A percentile compares a stretch with the other conserved stretches of the same genome.
These are phyloP conservation scores for Chlamydomonas urium DNA, from an alignment of 139 green algal genomes.

Conservation along the genomic window DNA sequence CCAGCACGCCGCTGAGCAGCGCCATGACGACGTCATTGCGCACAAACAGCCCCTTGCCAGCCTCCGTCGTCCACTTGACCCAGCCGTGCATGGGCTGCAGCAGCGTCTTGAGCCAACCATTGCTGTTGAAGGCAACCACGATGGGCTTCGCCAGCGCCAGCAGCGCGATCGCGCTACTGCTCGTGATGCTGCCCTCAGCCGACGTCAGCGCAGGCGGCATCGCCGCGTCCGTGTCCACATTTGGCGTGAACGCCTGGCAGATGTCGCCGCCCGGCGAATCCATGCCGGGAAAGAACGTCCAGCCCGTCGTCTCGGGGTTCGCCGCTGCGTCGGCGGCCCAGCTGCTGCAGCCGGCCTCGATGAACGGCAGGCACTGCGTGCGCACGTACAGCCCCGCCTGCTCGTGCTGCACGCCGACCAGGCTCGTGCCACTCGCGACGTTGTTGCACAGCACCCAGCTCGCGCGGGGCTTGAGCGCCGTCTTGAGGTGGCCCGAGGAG, in stretches of 20 bases:
- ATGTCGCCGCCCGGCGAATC: constrained; percentile 17
- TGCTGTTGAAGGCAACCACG: constrained; percentile 22
- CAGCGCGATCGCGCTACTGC: constrained; percentile 2
- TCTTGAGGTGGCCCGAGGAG: constrained; percentile 14
- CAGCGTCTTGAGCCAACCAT: constrained; percentile 21
- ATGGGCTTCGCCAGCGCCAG: constrained; percentile 14
- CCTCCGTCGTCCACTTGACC: constrained; percentile 26
- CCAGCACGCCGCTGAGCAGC: constrained; percentile 13
- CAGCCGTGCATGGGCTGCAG: constrained; percentile 25
- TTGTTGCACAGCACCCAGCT: constrained; percentile 11
- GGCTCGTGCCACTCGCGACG: neutral
- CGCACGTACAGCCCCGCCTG: constrained; percentile 9
- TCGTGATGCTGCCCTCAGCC: constrained; percentile 13
- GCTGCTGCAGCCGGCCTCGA: constrained; percentile 19
- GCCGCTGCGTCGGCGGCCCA: constrained; percentile 2
- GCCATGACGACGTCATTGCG: constrained; percentile 19
- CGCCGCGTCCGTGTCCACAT: neutral
- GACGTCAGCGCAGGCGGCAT: neutral
- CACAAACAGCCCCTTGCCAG: constrained; percentile 24
- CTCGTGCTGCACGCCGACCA: neutral
- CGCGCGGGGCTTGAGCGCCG: constrained; percentile 1
- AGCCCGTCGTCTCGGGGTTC: too few relatives aligned
- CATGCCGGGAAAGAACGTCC: constrained; percentile 19
- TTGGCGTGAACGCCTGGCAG: constrained; percentile 11
- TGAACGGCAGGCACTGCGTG: constrained; percentile 18